These are phyloP conservation scores for Otatea glauca DNA, from an alignment of 176 grass and related monocot species.

Conservation along the genomic window DNA sequence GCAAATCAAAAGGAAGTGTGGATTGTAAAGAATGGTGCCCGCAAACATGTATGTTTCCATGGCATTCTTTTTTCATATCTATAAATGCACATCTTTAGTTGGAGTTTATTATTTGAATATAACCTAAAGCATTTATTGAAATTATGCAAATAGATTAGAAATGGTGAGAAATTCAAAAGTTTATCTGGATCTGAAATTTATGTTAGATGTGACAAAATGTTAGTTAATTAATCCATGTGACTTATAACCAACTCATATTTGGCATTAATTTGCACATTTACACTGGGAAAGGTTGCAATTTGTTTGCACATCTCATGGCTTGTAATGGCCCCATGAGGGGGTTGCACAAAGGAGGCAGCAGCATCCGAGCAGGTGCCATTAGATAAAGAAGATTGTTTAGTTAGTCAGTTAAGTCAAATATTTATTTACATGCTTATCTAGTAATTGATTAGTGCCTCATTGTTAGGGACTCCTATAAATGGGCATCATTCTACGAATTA, in stretches of 20 bases:
- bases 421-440: neutral
- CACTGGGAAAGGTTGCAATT: neutral
- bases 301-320: neutral
- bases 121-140: too few relatives aligned
- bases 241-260: neutral
- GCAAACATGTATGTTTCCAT: constrained; percentile 31
- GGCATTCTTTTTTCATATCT: too few relatives aligned
- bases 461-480: neutral
- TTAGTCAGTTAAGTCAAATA: neutral
- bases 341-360: neutral
- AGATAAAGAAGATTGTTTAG: neutral
- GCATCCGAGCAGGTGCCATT: neutral
- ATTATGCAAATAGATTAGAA: too few relatives aligned
- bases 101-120: too few relatives aligned
- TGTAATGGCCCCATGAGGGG: neutral
- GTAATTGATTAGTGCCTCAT: neutral
- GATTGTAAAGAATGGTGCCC: constrained; percentile 81
- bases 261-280: constrained; percentile 2
- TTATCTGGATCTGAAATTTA: neutral
- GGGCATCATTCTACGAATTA: neutral
- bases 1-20: constrained; percentile 96
- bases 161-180: neutral
- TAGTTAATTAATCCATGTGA: neutral
- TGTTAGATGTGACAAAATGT: neutral
- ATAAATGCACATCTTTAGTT: too few relatives aligned